Conservation (phyloP, 2,329 filamentous ascomycete genomes). For the Escovopsis sp. region DNA sequence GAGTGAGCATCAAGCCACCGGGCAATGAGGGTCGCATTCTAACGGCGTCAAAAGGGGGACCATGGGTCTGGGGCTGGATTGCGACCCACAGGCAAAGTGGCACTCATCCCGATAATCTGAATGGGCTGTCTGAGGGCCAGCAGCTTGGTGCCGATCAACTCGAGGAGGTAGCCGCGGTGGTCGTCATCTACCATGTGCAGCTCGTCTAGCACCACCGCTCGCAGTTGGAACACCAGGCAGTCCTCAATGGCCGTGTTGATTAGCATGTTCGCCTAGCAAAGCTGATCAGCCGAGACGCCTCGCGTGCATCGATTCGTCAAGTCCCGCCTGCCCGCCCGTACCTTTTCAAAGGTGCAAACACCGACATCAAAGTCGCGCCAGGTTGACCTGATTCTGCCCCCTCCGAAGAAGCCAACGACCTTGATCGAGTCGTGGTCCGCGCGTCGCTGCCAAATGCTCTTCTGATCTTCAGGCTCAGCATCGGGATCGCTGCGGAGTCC, state of each 20-base stretch:
- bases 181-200: conserved; percentile 74
- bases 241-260: conserved; percentile 63
- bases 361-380: conserved; percentile 68
- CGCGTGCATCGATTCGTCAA: neutral
- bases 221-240: conserved; percentile 47
- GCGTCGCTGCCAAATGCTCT: conserved; percentile 36
- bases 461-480: conserved; percentile 18
- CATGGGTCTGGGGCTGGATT: neutral
- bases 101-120: conserved; percentile 69
- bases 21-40: conserved; percentile 58
- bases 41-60: neutral
- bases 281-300: neutral
- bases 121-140: conserved; percentile 51
- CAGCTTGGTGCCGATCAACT: conserved; percentile 60
- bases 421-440: conserved; percentile 44
- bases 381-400: conserved; percentile 48
- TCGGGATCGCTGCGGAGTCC: conserved; percentile 29
- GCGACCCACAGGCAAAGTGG: conserved; percentile 50
- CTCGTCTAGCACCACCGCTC: conserved; percentile 59
- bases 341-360: conserved; percentile 68
- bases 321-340: conserved; percentile 6
- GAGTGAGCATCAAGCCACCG: conserved; percentile 57
- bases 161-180: conserved; percentile 59
- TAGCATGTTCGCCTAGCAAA: conserved; percentile 51
- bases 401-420: conserved; percentile 62